These are phyloP conservation scores for Westerdykella ornata DNA, from an alignment of 2,329 filamentous ascomycete genomes.

Conservation along the genomic window DNA sequence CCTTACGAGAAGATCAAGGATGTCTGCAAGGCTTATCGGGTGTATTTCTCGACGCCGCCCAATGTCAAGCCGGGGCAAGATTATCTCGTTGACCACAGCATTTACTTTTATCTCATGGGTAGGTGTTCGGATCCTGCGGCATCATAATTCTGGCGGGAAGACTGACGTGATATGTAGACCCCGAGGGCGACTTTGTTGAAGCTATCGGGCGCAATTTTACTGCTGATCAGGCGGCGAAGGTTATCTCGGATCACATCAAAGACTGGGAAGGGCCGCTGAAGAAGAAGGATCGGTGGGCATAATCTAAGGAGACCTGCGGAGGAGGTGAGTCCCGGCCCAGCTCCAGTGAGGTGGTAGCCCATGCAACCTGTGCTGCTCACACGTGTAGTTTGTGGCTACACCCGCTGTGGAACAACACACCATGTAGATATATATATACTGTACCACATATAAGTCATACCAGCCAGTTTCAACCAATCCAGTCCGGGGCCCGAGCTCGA, in stretches of 20 bases:
- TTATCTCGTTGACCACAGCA: conserved; percentile 96
- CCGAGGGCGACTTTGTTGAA: conserved; percentile 96
- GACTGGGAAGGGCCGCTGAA: conserved; percentile 61
- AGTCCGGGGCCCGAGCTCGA: no score
- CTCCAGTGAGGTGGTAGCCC: no score
- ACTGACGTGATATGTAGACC: conserved; percentile 54
- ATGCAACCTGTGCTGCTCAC: no score
- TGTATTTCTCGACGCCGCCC: conserved; percentile 91
- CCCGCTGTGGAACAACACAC: no score
- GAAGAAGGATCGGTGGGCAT: conserved; percentile 33
- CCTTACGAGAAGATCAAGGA: conserved; percentile 90
- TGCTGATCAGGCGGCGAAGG: conserved; percentile 71
- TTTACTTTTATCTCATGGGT: conserved; percentile 98
- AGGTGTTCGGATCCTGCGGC: conserved; percentile 25
- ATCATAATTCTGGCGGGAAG: not conserved
- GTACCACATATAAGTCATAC: no score
- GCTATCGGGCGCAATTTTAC: conserved; percentile 92
- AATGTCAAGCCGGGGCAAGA: conserved; percentile 89
- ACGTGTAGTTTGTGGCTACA: no score
- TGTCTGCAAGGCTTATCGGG: conserved; percentile 90
- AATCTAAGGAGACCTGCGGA: not conserved
- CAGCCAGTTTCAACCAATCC: no score
- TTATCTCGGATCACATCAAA: conserved; percentile 81
- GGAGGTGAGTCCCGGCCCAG: no score
- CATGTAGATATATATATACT: no score